These are phyloP conservation scores for Parastagonospora nodorum DNA, from an alignment of 2,329 filamentous ascomycete genomes.

Conservation along the genomic window DNA sequence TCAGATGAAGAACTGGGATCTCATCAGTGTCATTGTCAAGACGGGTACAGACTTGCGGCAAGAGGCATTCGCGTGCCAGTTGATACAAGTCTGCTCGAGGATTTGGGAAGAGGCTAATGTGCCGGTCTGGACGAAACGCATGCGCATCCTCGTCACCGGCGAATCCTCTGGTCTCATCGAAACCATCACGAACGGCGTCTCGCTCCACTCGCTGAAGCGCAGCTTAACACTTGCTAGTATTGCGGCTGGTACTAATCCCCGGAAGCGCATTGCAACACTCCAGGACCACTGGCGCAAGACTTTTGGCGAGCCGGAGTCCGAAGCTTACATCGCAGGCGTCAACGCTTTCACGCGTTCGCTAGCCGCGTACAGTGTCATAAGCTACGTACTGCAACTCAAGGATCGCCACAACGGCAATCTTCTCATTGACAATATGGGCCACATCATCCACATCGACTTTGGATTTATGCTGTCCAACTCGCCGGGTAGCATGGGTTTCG, in stretches of 20 bases:
- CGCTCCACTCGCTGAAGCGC: slow-evolving; percentile 82
- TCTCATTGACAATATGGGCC: slow-evolving; percentile 81
- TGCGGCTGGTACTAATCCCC: slow-evolving; percentile 72
- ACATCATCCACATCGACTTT: slow-evolving; percentile 89
- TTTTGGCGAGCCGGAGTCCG: slow-evolving; percentile 72
- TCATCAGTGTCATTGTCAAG: slow-evolving; percentile 86
- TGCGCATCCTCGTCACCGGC: slow-evolving; percentile 84
- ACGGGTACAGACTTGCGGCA: slow-evolving; percentile 82
- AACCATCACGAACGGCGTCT: slow-evolving; percentile 87
- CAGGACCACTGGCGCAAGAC: slow-evolving; percentile 81
- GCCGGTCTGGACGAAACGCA: slow-evolving; percentile 85
- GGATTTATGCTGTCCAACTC: slow-evolving; percentile 90
- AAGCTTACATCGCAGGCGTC: slow-evolving; percentile 72
- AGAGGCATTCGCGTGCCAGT: slow-evolving; percentile 84
- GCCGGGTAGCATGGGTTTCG: slow-evolving; percentile 81
- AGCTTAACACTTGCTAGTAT: slow-evolving; percentile 77
- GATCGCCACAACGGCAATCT: slow-evolving; percentile 88
- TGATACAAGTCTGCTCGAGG: slow-evolving; percentile 79
- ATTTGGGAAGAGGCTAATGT: slow-evolving; percentile 78
- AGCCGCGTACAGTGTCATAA: slow-evolving; percentile 84
- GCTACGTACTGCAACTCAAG: slow-evolving; percentile 82
- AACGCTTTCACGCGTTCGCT: slow-evolving; percentile 82
- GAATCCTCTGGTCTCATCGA: slow-evolving; percentile 85
- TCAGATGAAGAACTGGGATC: slow-evolving; percentile 89
- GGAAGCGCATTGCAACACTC: slow-evolving; percentile 77